Conservation (phyloP, 2,329 filamentous ascomycete genomes). For the Nectriaceae sp. region DNA sequence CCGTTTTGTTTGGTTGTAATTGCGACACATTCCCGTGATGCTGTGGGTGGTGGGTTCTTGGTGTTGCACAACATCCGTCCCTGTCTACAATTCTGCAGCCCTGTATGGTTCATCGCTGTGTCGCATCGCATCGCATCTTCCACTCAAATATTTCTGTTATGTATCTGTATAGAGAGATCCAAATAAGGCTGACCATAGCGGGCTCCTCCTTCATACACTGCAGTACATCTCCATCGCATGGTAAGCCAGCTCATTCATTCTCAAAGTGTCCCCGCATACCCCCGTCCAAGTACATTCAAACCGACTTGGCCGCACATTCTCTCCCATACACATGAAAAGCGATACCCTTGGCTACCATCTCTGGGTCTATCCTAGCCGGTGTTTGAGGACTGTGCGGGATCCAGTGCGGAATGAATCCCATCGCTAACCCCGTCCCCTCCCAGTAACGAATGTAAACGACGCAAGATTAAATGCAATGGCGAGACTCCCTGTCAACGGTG, state of each 20-base stretch:
- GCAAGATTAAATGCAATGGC: conserved; percentile 76
- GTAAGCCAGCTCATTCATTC: conserved; percentile 38
- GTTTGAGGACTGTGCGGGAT: neutral
- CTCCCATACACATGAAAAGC: no score
- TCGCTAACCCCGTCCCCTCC: conserved; percentile 3
- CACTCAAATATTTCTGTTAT: neutral
- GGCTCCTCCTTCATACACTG: conserved; percentile 2
- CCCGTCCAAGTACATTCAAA: no score
- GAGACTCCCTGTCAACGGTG: conserved; percentile 68
- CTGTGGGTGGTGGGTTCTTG: neutral
- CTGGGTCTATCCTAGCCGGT: neutral
- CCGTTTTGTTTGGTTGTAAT: neutral
- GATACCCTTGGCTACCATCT: conserved; percentile 4
- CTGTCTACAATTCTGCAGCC: neutral
- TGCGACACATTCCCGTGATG: neutral
- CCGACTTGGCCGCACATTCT: no score
- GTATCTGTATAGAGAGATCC: neutral
- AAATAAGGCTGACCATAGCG: conserved; percentile 18
- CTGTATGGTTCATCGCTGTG: neutral
- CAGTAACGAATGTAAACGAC: conserved; percentile 74
- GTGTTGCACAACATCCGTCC: neutral
- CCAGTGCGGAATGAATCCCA: neutral
- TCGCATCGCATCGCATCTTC: neutral
- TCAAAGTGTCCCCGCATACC: no score
- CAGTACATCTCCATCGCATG: conserved; percentile 65